These are phyloP conservation scores for Rhododendron ovatum DNA, from an alignment of 148 eudicot genomes.

Conservation along the genomic window DNA sequence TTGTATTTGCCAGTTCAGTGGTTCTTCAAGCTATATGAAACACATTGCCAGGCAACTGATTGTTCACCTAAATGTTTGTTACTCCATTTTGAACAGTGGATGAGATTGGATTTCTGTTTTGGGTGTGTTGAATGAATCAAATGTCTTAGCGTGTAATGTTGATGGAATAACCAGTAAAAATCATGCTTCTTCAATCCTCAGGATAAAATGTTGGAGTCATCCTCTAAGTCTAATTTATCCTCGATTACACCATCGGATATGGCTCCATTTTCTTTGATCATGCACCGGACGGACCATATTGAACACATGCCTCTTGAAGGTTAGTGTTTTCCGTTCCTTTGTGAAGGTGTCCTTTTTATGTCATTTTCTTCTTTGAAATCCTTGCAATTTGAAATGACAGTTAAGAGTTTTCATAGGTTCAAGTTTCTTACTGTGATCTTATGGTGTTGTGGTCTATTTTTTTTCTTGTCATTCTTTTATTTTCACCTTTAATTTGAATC, in stretches of 20 bases:
- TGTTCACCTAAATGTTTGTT: background rate
- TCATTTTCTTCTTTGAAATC: background rate
- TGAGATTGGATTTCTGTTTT: background rate
- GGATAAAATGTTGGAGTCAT: slow-evolving; percentile 66
- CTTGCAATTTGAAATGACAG: slow-evolving; percentile 5
- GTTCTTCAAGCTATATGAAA: background rate
- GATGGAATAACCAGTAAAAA: slow-evolving; percentile 16
- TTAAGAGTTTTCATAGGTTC: background rate
- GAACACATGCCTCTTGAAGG: slow-evolving; percentile 42
- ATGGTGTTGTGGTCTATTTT: background rate
- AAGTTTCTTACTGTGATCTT: background rate
- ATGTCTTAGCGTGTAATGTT: slow-evolving; percentile 9
- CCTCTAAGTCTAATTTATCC: slow-evolving; percentile 43
- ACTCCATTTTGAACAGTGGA: background rate
- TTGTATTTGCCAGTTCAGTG: background rate
- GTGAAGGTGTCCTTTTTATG: background rate
- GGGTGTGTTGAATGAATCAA: slow-evolving; percentile 3
- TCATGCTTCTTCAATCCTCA: slow-evolving; percentile 47
- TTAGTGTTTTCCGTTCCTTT: slow-evolving; percentile 15
- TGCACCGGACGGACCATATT: slow-evolving; percentile 44
- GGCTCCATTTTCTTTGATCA: slow-evolving; percentile 45
- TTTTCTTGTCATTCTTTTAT: background rate
- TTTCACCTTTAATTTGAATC: background rate
- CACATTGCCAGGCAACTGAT: background rate
- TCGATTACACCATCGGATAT: slow-evolving; percentile 40